phyloP scores from a whole-genome alignment of 169 alveolate genomes.

The Cryptosporidium andersoni region DNA sequence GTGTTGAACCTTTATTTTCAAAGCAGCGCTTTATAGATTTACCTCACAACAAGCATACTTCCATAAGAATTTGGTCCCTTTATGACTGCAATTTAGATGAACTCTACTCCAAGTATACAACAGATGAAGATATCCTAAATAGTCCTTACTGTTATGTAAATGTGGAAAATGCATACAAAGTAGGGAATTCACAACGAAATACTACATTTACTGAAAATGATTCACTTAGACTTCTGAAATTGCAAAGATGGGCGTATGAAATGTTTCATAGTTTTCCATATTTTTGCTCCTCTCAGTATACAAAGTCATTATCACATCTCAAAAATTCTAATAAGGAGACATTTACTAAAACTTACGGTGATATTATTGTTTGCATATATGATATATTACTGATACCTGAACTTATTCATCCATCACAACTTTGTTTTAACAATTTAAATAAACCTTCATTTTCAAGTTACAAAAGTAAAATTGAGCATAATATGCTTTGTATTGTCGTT shows the following conservation, averaged over 20 bases:
- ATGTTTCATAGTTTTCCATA: conserved; percentile 60
- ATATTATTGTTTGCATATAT: conserved; percentile 39
- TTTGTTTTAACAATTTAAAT: background rate
- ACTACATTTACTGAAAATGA: conserved; percentile 64
- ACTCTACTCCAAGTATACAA: conserved; percentile 2
- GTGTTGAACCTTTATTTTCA: conserved; percentile 63
- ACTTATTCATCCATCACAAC: conserved; percentile 2
- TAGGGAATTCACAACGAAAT: conserved; percentile 36
- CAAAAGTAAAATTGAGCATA: conserved; percentile 12
- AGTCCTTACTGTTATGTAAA: conserved; percentile 42
- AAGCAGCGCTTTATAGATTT: conserved; percentile 55
- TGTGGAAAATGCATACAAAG: conserved; percentile 56
- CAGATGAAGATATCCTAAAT: conserved; percentile 38
- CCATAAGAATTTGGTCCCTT: conserved; percentile 48
- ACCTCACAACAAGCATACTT: conserved; percentile 49
- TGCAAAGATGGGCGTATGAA: conserved; percentile 68
- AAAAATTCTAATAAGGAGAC: background rate
- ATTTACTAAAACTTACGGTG: conserved; percentile 22
- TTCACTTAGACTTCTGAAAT: conserved; percentile 30
- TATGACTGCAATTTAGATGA: conserved; percentile 34
- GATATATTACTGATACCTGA: conserved; percentile 48
- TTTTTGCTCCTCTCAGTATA: conserved; percentile 54
- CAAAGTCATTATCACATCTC: conserved; percentile 41
- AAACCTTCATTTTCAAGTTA: background rate
- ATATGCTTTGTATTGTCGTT: conserved; percentile 25